Evolutionary conservation across 1,139 yeast species (phyloP), one percentile per base, ranked within the genome.

Genomic region (Suhomyces yuchorum): DNA sequence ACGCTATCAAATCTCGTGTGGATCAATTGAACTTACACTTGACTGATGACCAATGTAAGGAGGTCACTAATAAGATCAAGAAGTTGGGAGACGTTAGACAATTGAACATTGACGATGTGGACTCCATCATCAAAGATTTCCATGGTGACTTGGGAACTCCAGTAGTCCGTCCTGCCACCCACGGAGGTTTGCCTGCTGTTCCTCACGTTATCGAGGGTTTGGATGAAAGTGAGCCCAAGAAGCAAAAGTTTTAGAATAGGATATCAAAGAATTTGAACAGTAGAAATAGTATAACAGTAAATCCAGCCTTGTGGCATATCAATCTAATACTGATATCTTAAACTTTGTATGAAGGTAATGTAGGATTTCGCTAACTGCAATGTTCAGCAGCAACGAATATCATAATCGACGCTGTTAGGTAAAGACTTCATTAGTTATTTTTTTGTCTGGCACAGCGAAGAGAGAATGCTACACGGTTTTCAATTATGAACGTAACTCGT

Each of bases 1-100:
- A 93, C 70, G 98, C 98, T 43, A 93, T 93, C 79, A 93, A 93
- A 78, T 85, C 96, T 49, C 85, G 99, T 77, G 99, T 93, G 48
- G 99, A 93, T 69, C 98, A 93, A 74, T 83, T 93, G 77, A 91
- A 93, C 73, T 81, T 93, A 72, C 75, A 86, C 61, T 80, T 93
- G 67, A 84, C 93, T 48, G 99, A 93, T 66, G 93, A 85, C 59
- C 98, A 93, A 77, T 80, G 88, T 73, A 93, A 93, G 80, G 97
- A 90, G 68, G 96, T 93, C 56, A 93, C 99, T 40, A 78, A 80
- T 58, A 92, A 92, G 80, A 91, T 93, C 70, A 93, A 93, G 80
- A 78, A 84, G 71, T 80, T 93, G 65, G 98, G 98, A 59, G 99
- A 93, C 67, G 91, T 93, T 48, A 85, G 98, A 74, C 93, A 90